Evolutionary conservation across 1,284 basidiomycete genomes (phyloP), one percentile per base, ranked within the genome.

Genomic region (Ceratobasidium sp.): DNA sequence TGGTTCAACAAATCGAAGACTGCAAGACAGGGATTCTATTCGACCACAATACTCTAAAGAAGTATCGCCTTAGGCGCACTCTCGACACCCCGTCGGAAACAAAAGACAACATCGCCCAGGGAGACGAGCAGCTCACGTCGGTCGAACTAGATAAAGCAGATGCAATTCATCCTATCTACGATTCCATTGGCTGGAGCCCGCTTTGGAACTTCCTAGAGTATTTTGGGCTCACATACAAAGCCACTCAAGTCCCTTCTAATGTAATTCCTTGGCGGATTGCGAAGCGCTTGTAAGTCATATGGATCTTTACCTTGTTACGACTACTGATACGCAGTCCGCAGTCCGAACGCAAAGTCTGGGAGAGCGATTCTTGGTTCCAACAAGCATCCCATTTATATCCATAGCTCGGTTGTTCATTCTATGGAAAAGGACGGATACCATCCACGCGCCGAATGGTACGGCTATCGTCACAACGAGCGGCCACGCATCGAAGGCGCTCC

Each of bases 221-320:
- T n/a, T n/a, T n/a, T n/a, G n/a, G n/a, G n/a, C n/a, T n/a, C n/a
- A n/a, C n/a, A n/a, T n/a, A n/a, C n/a, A n/a, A n/a, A n/a, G n/a
- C n/a, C n/a, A n/a, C n/a, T n/a, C n/a, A n/a, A n/a, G n/a, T n/a
- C n/a, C n/a, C n/a, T n/a, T n/a, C n/a, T n/a, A n/a, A n/a, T n/a
- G n/a, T n/a, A n/a, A 20, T 71, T 10, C 31, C 25, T n/a, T 69
- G 64, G 42, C 69, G 69, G 27, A 62, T 68, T 34, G 70, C 64
- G 31, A 42, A 54, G 17, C 25, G 45, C 10, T 31, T 22, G 54
- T 13, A 20, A 27, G 25, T 8, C 64, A 29, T 22, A 38, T 15
- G n/a, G 13, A 43, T n/a, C 40, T 43, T 43, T 22, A 13, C n/a
- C 25, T 69, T 40, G n/a, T n/a, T n/a, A n/a, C n/a, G n/a, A 12